Base-by-base conservation (phyloP, 2,329 filamentous ascomycete genomes). In the Achaetomium macrosporum region DNA sequence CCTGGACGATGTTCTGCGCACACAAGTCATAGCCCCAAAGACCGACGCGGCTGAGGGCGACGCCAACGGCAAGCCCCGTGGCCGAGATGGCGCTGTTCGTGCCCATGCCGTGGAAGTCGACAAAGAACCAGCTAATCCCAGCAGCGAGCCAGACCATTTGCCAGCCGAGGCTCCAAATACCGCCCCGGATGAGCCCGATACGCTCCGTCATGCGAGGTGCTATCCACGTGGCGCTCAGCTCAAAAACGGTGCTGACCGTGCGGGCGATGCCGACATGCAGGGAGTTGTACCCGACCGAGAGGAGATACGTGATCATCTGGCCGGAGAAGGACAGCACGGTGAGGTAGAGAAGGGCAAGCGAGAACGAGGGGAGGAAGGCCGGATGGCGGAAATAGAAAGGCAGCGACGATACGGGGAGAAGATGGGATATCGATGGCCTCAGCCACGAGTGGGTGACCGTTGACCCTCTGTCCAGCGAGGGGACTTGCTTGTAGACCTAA, bases 151-250 rank as follows among this genome's bases (percentile, higher is more conserved):
- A 82, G 2, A 71, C 52, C n/a, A 85, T 71, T 63, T 90, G 85
- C 79, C 83, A 87, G 51, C 77, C 83, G 10, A 85, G 64, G 57
- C 81, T 82, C 87, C 87, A 90, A 3, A 90, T 73, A 0, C 86
- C 87, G 0, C 78, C 75, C n/a, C 87, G 72, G 8, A 88, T 71
- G 1, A 76, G 69, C 0, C 83, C 81, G 37, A 85, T 76, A 37
- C 66, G 68, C 2, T 59, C 60, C 73, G 82, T 83, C 13, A 84
- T 63, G 50, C 70, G 68, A 0, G 83, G 83, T 0, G 77, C 80
- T 0, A 77, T 63, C 73, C 79, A 84, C 0, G 84, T 87, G 0
- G 83, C 82, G 8, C 71, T 70, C 2, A 87, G 67, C 63, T 87
- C 84, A 46, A 82, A 74, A 2, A 74, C 51, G 1, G 78, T 76